A percentile compares a stretch with the other conserved stretches of the same genome.
Evolutionary conservation across 106 monocot species (phyloP).

Genomic region (Dioscorea zingiberensis): DNA sequence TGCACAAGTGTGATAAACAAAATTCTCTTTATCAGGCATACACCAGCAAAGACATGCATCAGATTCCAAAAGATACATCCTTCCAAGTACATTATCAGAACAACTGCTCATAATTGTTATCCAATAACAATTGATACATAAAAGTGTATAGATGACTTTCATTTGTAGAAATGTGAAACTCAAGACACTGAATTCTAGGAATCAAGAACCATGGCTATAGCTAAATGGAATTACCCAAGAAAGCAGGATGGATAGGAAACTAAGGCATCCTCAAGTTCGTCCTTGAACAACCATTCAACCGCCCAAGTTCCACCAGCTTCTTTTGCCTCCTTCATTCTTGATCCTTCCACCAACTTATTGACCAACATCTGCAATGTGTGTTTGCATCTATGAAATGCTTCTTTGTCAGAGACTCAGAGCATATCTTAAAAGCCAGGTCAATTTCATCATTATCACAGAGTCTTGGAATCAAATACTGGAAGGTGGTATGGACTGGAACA

Average conservation of each 20-base stretch:
- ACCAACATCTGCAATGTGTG: conserved; percentile 47
- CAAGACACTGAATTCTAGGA: background rate
- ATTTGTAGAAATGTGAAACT: background rate
- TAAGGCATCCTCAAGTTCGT: conserved; percentile 20
- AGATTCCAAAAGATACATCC: too few relatives aligned
- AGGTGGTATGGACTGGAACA: conserved; percentile 36
- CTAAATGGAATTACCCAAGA: background rate
- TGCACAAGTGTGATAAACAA: too few relatives aligned
- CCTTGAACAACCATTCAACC: conserved; percentile 28
- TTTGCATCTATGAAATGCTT: conserved; percentile 12
- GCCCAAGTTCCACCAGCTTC: conserved; percentile 43
- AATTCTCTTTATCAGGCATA: too few relatives aligned
- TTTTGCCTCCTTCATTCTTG: conserved; percentile 45
- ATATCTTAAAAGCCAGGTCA: conserved; percentile 46
- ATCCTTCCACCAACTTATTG: conserved; percentile 33
- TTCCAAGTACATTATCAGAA: background rate
- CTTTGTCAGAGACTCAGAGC: conserved; percentile 41
- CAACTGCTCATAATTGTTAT: too few relatives aligned
- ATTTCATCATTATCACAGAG: conserved; percentile 43
- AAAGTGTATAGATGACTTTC: background rate
- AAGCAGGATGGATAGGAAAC: background rate
- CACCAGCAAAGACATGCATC: too few relatives aligned
- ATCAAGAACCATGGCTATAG: background rate
- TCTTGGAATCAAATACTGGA: conserved; percentile 32
- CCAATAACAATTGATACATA: background rate